These are phyloP conservation scores for Fraxinus americana DNA, from an alignment of 257 asterid genomes.

Conservation along the genomic window DNA sequence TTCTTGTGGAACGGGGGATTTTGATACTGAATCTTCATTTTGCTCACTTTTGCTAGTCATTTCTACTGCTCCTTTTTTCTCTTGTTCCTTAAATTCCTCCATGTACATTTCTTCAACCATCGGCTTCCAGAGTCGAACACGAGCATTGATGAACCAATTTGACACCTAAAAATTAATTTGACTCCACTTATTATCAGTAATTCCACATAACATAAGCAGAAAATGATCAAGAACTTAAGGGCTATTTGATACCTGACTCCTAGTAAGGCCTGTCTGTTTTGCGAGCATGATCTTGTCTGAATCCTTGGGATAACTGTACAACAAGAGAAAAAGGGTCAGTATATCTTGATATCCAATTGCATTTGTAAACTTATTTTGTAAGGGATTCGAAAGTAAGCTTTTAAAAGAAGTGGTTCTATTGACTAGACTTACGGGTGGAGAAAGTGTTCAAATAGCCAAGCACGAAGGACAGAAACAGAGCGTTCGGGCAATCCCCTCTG, in stretches of 20 bases:
- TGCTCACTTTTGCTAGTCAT: slow-evolving; percentile 47
- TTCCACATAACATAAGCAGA: not conserved
- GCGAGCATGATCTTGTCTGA: slow-evolving; percentile 97
- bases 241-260: slow-evolving; percentile 73
- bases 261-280: slow-evolving; percentile 91
- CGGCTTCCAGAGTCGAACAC: slow-evolving; percentile 98
- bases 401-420: not conserved
- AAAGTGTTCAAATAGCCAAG: slow-evolving; percentile 98
- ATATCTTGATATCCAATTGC: not conserved
- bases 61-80: slow-evolving; percentile 60
- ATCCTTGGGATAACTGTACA: slow-evolving; percentile 87
- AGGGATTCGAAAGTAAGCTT: not conserved
- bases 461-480: slow-evolving; percentile 92
- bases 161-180: slow-evolving; percentile 63
- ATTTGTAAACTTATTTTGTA: not conserved
- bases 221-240: not conserved
- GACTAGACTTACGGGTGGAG: slow-evolving; percentile 77
- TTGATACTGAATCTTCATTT: slow-evolving; percentile 57
- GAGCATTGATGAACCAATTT: slow-evolving; percentile 96
- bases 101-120: slow-evolving; percentile 98
- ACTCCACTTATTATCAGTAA: not conserved
- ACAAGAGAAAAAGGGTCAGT: not conserved
- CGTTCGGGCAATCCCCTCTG: slow-evolving; percentile 96
- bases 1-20: slow-evolving; percentile 42
- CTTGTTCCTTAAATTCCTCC: slow-evolving; percentile 86